Base-by-base conservation (phyloP, 1,284 basidiomycete species). In the Microbotryum lychnidis-dioicae region DNA sequence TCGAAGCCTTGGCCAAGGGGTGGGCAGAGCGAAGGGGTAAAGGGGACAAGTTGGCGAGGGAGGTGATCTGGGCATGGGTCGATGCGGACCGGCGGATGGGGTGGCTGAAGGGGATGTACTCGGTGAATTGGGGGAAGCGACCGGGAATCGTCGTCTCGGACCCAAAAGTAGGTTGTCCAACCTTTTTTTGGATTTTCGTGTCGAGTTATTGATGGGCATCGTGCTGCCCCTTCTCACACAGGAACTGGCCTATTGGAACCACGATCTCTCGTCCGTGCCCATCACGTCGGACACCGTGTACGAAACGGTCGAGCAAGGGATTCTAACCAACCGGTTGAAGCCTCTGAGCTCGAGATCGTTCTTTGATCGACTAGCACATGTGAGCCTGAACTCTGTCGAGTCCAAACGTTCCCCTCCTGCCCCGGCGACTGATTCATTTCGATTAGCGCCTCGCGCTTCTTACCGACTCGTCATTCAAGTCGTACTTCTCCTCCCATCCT, bases 41-140 rank as follows among this genome's bases (percentile, higher is more conserved):
- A 6, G 33, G 21, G 8, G 33, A 52, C 49, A 42, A 48, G 23
- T 73, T 73, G 50, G 77, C 74, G 10, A 78, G 83, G 53, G 82
- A 85, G 18, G 85, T 93, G 0, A 81, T 91, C 57, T 94, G 92
- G 75, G 81, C 85, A 9, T 89, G 85, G 83, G 91, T 93, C 81
- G 87, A 94, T 71, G 81, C 78, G 0, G 83, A 83, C 27, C 81
- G 80, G 73, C 93, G 91, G 90, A 79, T 76, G 21, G 84, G 81
- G 58, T 94, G 90, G 90, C 77, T 93, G 75, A 89, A 87, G 79
- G 84, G 83, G 67, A 90, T 89, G 82, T 94, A 93, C 74, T 84
- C 85, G 1, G 76, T 89, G 63, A 76, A 77, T 58, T 72, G 69
- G 25, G 75, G 47, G 50, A 78, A 80, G 16, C 77, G 82, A 57